Base-by-base conservation (phyloP, 2,329 filamentous ascomycete genomes). In the Fusarium zealandicum region DNA sequence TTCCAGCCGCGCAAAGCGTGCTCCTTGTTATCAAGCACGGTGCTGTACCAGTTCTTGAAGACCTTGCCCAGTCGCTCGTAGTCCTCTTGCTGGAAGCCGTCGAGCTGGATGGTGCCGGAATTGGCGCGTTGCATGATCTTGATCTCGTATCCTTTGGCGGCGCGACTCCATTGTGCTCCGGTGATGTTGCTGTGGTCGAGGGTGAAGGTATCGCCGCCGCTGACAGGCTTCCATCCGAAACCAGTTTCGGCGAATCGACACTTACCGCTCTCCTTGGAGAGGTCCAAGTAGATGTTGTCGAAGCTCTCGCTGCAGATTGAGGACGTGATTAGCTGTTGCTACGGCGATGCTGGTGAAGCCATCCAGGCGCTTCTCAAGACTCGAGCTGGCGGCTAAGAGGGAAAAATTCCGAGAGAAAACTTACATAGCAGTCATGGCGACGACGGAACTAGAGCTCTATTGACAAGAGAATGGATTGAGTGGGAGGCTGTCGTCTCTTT, bases 31-130 rank as follows among this genome's bases (percentile, higher is more conserved):
- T 98, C 93, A 54, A 99, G 83, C 68, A 88, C 92, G 69, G 95
- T 89, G 77, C 92, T 95, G 77, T 98, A 99, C 91, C 93, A 98
- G 70, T 93, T 90, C 79, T 97, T 98, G 83, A 99, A 97, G 65
- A 95, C 86, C 74, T 96, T 97, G 76, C 81, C 84, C 12, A 97
- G 80, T 49, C 95, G 90, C 64, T 99, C 95, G 66, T 92, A 90
- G 74, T 99, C 93, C 82, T 97, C 93, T 73, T 93, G 89, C 63
- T 91, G 87, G 75, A 99, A 99, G 1, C 95, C 95, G 73, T 99
- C 95, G 40, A 99, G 84, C 73, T 98, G 95, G 50, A 96, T 88
- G 55, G 98, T 86, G 59, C 90, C 90, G 11, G 90, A 90, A 57
- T 87, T 90, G 57, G 65, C 59, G 35, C 93, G 86, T 68, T 92